Evolutionary conservation across 1,284 basidiomycete genomes (phyloP).

Genomic region (Megacollybia platyphylla): DNA sequence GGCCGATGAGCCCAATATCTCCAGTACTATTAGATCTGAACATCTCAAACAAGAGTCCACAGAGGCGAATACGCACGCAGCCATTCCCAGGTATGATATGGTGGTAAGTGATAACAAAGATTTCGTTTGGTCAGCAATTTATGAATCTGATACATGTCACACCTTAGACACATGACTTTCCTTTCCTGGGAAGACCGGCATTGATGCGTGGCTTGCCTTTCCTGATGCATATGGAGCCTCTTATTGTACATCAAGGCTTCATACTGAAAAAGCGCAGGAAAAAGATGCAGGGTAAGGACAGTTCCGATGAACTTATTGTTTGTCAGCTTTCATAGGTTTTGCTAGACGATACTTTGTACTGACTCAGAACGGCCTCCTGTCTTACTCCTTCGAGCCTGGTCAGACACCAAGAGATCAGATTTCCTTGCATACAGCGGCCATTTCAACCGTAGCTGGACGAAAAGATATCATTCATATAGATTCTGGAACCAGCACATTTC

Average conservation of each 20-base stretch:
- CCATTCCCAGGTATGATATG: slow-evolving; percentile 10
- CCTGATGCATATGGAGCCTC: slow-evolving; percentile 7
- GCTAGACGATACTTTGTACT: slow-evolving; percentile 71
- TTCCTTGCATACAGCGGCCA: slow-evolving; percentile 53
- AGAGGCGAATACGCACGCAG: slow-evolving; percentile 30
- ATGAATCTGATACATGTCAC: slow-evolving; percentile 4
- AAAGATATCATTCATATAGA: slow-evolving; percentile 66
- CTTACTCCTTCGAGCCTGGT: slow-evolving; percentile 64
- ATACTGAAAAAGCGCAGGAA: slow-evolving; percentile 72
- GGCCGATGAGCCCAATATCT: slow-evolving; percentile 88
- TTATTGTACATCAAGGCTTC: slow-evolving; percentile 56
- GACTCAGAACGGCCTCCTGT: slow-evolving; percentile 41
- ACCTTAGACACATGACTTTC: not conserved
- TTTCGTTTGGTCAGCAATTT: slow-evolving; percentile 2
- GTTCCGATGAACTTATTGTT: slow-evolving; percentile 4
- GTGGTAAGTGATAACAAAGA: slow-evolving; percentile 16
- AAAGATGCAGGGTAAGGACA: slow-evolving; percentile 63
- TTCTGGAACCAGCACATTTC: slow-evolving; percentile 58
- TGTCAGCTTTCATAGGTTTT: slow-evolving; percentile 41
- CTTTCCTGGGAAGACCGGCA: not conserved
- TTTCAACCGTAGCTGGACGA: slow-evolving; percentile 55
- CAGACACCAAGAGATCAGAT: slow-evolving; percentile 62
- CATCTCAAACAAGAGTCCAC: slow-evolving; percentile 7
- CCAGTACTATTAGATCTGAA: slow-evolving; percentile 35
- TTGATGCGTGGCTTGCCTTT: too few relatives aligned